Evolutionary conservation across 768 basidiomycete genomes (phyloP), one percentile per base, ranked within the genome.

Genomic region (Strobilomyces echinocephalus): DNA sequence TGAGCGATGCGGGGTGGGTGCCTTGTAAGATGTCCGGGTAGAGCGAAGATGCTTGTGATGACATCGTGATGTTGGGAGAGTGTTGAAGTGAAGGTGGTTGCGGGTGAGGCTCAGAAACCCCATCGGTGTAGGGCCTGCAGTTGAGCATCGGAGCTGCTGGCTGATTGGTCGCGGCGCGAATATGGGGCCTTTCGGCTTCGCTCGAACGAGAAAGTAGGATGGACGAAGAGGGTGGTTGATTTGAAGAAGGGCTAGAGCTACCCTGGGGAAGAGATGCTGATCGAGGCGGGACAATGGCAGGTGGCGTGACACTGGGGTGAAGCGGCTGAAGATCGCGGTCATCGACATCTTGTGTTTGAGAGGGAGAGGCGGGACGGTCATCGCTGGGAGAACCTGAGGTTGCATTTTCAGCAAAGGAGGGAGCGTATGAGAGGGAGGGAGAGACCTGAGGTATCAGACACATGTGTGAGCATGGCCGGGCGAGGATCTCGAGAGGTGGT

Each of bases 391-490:
- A 55, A 41, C 33, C 59, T 60, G 50, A 24, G 8, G 46, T 12
- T 33, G 24, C 11, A 28, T 39, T 31, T 31, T 53, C 5, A 41
- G 52, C 28, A 2, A 48, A 36, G 15, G 31, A 48, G n/a, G 0
- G 30, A 21, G 40, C 11, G 24, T 4, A 20, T 48, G 30, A 38
- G 9, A 46, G 0, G 18, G 5, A 46, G 35, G 20, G 24, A 41
- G 18, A 53, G 26, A 76, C 76, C 64, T 49, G 69, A 62, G 10
- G 72, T 63, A 43, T 72, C 75, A 20, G 72, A 72, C 26, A 62
- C 54, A 46, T 64, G 58, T 39, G 68, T 62, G 24, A 54, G 42
- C 53, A 65, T 34, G 35, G 60, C 49, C 4, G 50, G 39, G 35
- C 64, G 61, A 15, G 64, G 66, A 42, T 76, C 73, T 15, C 54